Base-by-base conservation (phyloP, 257 asterid species). In the Cordia subcordata region DNA sequence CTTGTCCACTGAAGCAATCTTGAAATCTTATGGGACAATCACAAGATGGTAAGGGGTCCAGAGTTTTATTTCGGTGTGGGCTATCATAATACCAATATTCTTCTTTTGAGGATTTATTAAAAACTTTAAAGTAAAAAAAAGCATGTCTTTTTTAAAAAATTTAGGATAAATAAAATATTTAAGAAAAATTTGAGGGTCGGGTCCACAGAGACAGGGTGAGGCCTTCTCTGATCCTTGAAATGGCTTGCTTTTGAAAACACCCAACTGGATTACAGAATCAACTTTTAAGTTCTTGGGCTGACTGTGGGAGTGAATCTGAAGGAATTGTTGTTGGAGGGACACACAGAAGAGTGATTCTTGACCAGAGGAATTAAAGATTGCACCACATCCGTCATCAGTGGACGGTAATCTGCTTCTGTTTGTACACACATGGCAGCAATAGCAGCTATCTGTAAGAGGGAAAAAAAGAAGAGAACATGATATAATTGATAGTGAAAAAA, bases 381-480 rank as follows among this genome's bases (percentile, higher is more conserved):
- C 52, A 83, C 95, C 0, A 85, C 95, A 55, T 88, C 96, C 0
- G 95, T 88, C 79, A 88, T 88, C 33, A 88, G 58, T 15, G 96
- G 96, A 18, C 96, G 78, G 53, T 88, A 88, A 55, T 85, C 96
- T 10, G 96, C 85, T 77, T 88, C 96, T 5, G 88, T 71, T 54
- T 88, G 96, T 18, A 88, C 83, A 13, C 96, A 88, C 96, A 88
- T 81, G 17, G 92, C 94, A 3, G 94, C 92, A 0, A 88, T 88
- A 45, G 95, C 96, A 22, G 96, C 94, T 71, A 85, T 77, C 96
- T 88, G 72, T 50, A 63, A 39, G 51, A 49, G 8, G 12, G 22
- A n/a, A n/a, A n/a, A n/a, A n/a, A n/a, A n/a, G n/a, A 21, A 51
- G 23, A 17, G 11, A 68, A 49, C n/a, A 18, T 16, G 50, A 8